Conservation (phyloP, 169 alveolate species). For the Babesia microti region DNA sequence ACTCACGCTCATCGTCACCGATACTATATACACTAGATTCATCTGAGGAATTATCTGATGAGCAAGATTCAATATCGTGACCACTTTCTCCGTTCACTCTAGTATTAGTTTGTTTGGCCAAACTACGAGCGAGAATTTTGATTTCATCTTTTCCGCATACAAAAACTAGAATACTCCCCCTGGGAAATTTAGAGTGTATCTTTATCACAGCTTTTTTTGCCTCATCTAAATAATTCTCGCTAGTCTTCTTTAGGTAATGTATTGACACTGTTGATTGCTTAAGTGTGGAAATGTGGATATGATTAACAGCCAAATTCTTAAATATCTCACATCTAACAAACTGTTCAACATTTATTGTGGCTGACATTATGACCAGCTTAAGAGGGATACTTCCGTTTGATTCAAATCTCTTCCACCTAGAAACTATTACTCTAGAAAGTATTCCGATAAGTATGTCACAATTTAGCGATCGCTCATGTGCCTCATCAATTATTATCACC, state of each 20-base stretch:
- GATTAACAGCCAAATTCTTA: constrained; percentile 22
- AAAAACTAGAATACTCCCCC: constrained; percentile 95
- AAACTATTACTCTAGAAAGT: constrained; percentile 77
- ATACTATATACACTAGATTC: constrained; percentile 8
- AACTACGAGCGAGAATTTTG: no score
- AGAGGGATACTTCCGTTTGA: constrained; percentile 9
- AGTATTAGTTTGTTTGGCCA: constrained; percentile 7
- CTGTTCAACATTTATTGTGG: constrained; percentile 78
- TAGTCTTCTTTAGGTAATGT: constrained; percentile 45
- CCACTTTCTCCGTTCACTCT: constrained; percentile 3
- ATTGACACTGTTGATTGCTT: constrained; percentile 37
- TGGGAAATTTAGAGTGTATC: constrained; percentile 85
- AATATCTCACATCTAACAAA: constrained; percentile 46
- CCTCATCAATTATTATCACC: constrained; percentile 96
- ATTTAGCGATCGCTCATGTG: constrained; percentile 97
- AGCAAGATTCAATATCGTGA: no score
- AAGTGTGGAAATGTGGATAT: constrained; percentile 41
- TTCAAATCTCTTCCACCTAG: constrained; percentile 13
- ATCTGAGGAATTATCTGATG: constrained; percentile 10
- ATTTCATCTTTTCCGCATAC: constrained; percentile 93
- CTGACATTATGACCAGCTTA: constrained; percentile 96
- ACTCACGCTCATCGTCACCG: not conserved
- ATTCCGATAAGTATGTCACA: constrained; percentile 93
- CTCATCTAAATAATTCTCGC: constrained; percentile 45
- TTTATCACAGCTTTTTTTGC: constrained; percentile 63